Evolutionary conservation across 2,329 filamentous ascomycete genomes (phyloP), one percentile per base, ranked within the genome.

Genomic region (Diaporthe australafricana): DNA sequence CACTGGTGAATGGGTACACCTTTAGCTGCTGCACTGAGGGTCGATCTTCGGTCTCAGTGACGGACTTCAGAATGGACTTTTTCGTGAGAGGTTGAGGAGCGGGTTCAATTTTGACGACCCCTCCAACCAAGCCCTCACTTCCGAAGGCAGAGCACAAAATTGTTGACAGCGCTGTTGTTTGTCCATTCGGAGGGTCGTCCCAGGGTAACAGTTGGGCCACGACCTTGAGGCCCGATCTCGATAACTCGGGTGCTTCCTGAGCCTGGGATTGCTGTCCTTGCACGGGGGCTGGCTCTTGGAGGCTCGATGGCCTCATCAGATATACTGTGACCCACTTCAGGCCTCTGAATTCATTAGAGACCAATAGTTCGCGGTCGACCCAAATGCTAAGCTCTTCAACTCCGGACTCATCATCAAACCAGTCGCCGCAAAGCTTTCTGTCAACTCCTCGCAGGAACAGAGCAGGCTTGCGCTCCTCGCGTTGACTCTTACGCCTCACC

Each of bases 161-260:
- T 0, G 91, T 89, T 1, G 96, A 98, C 30, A 99, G 85, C 1
- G 94, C 94, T 62, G 90, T 89, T 73, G 96, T 93, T 74, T 93
- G 91, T 68, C 90, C 91, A 78, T 96, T 94, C 1, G 96, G 95
- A 1, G 95, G 92, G 78, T 97, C 94, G 71, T 95, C 89, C 97
- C 96, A 99, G 1, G 90, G 84, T 48, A 89, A 85, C 4, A 98
- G 81, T 74, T 89, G 90, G 2, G 95, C 96, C 47, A 98, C 88
- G 1, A 98, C 83, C 76, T 92, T 96, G 20, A 87, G 84, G 1
- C 91, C 86, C 84, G 76, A 88, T 85, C 77, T 92, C 83, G 76
- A 68, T 30, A 77, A 69, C 83, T 87, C 68, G 83, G 82, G 70
- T 47, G 87, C 86, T 27, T 89, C 87, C 66, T 93, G 92, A 70